Percentiles rank a stretch among this genome's conserved stretches.
These are phyloP conservation scores for Ulmus americana DNA, from an alignment of 331 rosid genomes.

Conservation along the genomic window DNA sequence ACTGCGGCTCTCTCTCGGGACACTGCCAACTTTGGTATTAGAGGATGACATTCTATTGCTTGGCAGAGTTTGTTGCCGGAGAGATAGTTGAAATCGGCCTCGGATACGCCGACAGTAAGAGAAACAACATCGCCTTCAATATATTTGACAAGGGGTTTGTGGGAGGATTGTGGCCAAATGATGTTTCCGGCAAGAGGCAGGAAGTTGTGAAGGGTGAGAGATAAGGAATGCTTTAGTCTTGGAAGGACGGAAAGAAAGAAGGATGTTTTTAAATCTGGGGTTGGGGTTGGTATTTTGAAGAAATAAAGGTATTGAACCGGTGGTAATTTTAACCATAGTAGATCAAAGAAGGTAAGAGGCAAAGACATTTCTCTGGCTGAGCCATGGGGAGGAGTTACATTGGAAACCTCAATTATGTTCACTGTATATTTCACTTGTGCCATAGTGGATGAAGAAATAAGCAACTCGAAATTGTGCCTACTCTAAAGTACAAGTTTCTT, in stretches of 20 bases:
- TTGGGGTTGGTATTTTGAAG: constrained; percentile 14
- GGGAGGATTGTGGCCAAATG: constrained; percentile 25
- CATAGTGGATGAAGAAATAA: constrained; percentile 1
- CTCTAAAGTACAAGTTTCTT: no score
- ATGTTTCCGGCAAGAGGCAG: constrained; percentile 25
- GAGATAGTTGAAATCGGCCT: constrained; percentile 14
- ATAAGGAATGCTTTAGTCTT: constrained; percentile 33
- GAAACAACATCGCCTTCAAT: constrained; percentile 9
- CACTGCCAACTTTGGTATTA: constrained; percentile 10
- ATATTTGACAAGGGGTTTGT: constrained; percentile 24
- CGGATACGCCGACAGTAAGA: constrained; percentile 15
- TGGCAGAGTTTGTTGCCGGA: not conserved
- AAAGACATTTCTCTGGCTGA: constrained; percentile 9
- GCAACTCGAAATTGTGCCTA: not conserved
- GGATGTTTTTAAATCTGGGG: not conserved
- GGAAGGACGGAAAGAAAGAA: constrained; percentile 10
- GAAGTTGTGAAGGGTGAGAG: constrained; percentile 26
- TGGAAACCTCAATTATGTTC: constrained; percentile 14
- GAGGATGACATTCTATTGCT: not conserved
- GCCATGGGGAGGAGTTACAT: constrained; percentile 1
- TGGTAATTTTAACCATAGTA: constrained; percentile 30
- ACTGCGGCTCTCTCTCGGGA: constrained; percentile 12
- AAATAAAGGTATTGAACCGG: constrained; percentile 40
- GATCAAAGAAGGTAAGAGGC: constrained; percentile 35
- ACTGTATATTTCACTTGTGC: not conserved